These are phyloP conservation scores for Saraca asoca DNA, from an alignment of 331 rosid species.

Conservation along the genomic window DNA sequence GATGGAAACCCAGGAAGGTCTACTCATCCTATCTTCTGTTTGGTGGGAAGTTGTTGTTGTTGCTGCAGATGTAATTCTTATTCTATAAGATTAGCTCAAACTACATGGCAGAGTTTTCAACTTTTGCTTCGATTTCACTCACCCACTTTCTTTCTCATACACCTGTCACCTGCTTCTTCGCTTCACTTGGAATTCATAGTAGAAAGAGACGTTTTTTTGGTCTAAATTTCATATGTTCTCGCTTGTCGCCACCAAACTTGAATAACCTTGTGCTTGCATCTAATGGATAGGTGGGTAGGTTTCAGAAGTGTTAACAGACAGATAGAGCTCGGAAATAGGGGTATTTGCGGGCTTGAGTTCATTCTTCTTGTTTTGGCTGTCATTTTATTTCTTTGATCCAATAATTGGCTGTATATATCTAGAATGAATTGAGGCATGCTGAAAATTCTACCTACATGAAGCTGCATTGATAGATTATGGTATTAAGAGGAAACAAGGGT, in stretches of 20 bases:
- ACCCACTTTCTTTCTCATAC: conserved; percentile 28
- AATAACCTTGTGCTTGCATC: conserved; percentile 4
- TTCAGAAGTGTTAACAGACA: conserved; percentile 27
- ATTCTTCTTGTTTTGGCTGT: not conserved
- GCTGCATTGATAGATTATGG: conserved; percentile 25
- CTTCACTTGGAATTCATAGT: conserved; percentile 52
- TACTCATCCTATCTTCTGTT: conserved; percentile 34
- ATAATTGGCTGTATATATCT: not conserved
- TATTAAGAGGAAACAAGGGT: conserved; percentile 43
- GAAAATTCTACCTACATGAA: conserved; percentile 11
- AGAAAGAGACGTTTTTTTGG: conserved; percentile 1
- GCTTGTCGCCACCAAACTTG: conserved; percentile 26
- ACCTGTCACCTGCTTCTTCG: conserved; percentile 50
- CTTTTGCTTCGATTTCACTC: conserved; percentile 50
- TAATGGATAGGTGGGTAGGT: conserved; percentile 32
- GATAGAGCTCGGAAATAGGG: not conserved
- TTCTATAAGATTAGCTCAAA: conserved; percentile 37
- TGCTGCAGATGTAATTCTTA: conserved; percentile 34
- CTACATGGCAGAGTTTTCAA: conserved; percentile 37
- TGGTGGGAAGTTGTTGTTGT: conserved; percentile 52
- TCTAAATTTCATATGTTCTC: not conserved
- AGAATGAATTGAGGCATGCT: not conserved
- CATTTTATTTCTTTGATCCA: conserved; percentile 8
- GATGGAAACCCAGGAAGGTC: conserved; percentile 37
- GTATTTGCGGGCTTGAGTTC: conserved; percentile 13